Base-by-base conservation (phyloP, 1,139 yeast genomes). In the Nakaseomyces glabratus region DNA sequence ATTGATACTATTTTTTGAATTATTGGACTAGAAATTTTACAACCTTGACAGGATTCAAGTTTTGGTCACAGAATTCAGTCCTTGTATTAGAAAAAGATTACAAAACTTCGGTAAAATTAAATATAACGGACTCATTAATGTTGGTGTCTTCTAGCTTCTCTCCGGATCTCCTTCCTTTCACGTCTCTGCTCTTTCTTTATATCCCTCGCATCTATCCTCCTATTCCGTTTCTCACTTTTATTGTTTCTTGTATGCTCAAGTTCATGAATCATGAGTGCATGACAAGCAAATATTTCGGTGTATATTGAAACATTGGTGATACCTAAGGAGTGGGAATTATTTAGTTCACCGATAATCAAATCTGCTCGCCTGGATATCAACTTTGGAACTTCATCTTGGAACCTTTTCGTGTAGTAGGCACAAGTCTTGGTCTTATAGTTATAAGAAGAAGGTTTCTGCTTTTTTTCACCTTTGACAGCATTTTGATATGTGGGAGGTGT, bases 191-290 rank as follows among this genome's bases (percentile, higher is more conserved):
- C n/a, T n/a, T n/a, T n/a, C n/a, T n/a, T n/a, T n/a, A n/a, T n/a
- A n/a, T n/a, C n/a, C n/a, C n/a, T n/a, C n/a, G n/a, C n/a, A n/a
- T n/a, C n/a, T n/a, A n/a, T n/a, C n/a, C n/a, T n/a, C n/a, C n/a
- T n/a, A n/a, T n/a, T n/a, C n/a, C n/a, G n/a, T n/a, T n/a, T n/a
- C n/a, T 25, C 11, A n/a, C 13, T 15, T 6, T n/a, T 16, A 15
- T 25, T 20, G n/a, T 25, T n/a, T 25, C 28, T 25, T 19, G 16
- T 25, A 16, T 25, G 28, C 11, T 25, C 28, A 9, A 25, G 16
- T 19, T 15, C 15, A 25, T 25, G 28, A 20, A 25, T 15, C 13
- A 25, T 11, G 2, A 25, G 20, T 4, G 28, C 28, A 11, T 25
- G 28, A 16, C 28, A 25, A 9, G 28, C 28, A 16, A 25, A 5